Evolutionary conservation across 2,329 filamentous ascomycete genomes (phyloP), one percentile per base, ranked within the genome.

Genomic region (Aspergillus eucalypticola): DNA sequence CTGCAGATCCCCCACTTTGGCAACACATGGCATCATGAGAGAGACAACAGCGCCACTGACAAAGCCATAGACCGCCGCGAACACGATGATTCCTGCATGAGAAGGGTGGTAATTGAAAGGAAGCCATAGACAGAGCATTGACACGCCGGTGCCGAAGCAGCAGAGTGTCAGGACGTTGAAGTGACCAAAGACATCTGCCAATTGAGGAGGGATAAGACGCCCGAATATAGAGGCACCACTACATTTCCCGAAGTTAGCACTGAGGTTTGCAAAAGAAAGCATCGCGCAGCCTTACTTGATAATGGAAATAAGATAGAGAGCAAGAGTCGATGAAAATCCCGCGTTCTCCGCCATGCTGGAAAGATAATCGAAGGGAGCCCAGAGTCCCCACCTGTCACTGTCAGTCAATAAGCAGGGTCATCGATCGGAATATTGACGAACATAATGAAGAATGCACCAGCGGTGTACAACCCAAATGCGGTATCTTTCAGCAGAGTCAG

Each of bases 1-100:
- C 10, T 74, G 66, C 3, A 76, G 64, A 23, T 60, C 66, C 0
- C 72, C 72, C 1, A 65, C 60, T 21, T 73, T 73, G 10, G 63
- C 71, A 2, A 64, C 68, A 49, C 71, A 73, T 2, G 71, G 71
- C 69, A 74, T 73, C 8, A 73, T 15, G 7, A 73, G 38, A 29
- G 58, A 66, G 6, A 74, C 68, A n/a, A 71, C 56, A 2, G 66
- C 67, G 4, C 72, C 72, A 27, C 70, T 73, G n/a, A 67, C 61
- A 46, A 69, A 73, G 4, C 71, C 72, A 52, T 68, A 74, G 1
- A 66, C 67, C 3, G 67, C 11, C 0, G 66, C 53, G 39, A 74
- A 73, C 11, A 71, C 62, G 23, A 73, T 71, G 11, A 73, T 61
- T 0, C 70, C 72, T 0, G 66, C 66, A 56, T 67, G 66, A 1